These are phyloP conservation scores for Psidium friedrichsthalianum DNA, from an alignment of 345 rosid genomes.

Conservation along the genomic window DNA sequence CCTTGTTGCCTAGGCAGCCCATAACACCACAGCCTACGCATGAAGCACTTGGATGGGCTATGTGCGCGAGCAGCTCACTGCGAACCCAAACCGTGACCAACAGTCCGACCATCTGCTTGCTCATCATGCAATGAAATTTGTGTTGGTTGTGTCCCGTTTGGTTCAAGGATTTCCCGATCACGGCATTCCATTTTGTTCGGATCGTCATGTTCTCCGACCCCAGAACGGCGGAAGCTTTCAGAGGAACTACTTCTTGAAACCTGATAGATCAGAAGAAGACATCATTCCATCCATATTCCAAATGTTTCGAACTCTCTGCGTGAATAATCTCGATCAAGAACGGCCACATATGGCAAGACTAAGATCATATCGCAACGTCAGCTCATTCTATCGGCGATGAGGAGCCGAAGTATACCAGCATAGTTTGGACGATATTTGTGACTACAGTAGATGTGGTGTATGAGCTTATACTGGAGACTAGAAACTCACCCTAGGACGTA, in stretches of 20 bases:
- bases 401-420: not conserved
- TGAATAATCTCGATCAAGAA: not conserved
- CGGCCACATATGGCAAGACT: not conserved
- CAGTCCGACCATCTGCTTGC: conserved; percentile 6
- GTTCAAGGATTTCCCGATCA: not conserved
- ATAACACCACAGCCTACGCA: conserved; percentile 5
- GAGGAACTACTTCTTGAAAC: conserved; percentile 2
- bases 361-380: not conserved
- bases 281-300: not conserved
- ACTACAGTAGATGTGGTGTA: not conserved
- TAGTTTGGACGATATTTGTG: not conserved
- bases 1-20: conserved; percentile 10
- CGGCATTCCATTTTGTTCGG: not conserved
- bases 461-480: not conserved
- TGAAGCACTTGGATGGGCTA: not conserved
- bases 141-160: not conserved
- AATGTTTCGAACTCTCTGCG: not conserved
- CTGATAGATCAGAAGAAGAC: not conserved
- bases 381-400: not conserved
- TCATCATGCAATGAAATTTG: not conserved
- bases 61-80: not conserved
- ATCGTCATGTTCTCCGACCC: not conserved
- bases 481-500: not conserved
- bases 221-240: not conserved
- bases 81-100: conserved; percentile 2